These are phyloP conservation scores for Botrytis paeoniae DNA, from an alignment of 2,329 filamentous ascomycete genomes.

Conservation along the genomic window DNA sequence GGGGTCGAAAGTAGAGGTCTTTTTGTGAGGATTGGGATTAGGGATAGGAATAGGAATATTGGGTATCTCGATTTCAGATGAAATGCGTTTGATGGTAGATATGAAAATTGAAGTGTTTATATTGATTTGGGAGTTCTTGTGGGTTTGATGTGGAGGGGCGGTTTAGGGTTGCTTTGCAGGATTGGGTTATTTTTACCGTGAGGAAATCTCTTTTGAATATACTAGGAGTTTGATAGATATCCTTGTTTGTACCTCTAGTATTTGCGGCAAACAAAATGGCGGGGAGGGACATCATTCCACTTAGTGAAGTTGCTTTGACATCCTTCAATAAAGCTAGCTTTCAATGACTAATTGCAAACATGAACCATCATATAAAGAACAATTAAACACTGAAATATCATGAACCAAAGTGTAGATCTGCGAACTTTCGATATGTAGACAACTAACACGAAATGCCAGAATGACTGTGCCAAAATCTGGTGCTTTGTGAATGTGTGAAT, in stretches of 20 bases:
- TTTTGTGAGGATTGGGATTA: background rate
- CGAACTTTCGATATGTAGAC: background rate
- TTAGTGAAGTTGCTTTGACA: background rate
- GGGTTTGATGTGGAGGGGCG: fast-evolving
- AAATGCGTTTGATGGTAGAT: background rate
- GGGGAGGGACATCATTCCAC: background rate
- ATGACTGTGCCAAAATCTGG: background rate
- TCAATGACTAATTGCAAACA: background rate
- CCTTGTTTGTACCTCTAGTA: fast-evolving
- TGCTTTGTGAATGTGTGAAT: background rate
- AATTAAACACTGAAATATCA: background rate
- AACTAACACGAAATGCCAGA: background rate
- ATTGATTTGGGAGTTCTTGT: background rate
- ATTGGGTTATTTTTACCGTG: background rate
- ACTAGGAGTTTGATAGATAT: background rate
- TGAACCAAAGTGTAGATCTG: background rate
- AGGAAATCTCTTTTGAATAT: fast-evolving
- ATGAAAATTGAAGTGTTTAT: background rate
- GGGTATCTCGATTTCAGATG: background rate
- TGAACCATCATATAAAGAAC: background rate
- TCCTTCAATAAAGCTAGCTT: background rate
- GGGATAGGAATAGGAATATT: background rate
- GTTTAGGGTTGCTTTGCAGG: background rate
- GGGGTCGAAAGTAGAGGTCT: background rate
- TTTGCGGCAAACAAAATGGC: background rate